A percentile compares a stretch with the other conserved stretches of the same genome.
phyloP scores from a whole-genome alignment of 192 early-diverging fungal species.

The Borealophlyctis nickersoniae region DNA sequence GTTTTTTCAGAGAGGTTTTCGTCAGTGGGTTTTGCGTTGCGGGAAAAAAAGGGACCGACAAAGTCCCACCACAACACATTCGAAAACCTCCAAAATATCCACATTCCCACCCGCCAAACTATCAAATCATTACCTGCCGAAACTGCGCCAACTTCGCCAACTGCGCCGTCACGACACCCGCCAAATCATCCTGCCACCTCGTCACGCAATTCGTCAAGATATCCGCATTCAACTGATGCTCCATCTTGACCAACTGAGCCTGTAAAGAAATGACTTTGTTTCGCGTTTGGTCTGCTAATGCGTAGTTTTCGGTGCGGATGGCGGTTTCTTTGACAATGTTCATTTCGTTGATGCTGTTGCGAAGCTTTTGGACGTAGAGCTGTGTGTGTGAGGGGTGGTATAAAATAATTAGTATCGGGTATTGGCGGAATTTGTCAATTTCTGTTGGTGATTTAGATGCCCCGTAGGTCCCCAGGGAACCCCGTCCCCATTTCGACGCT shows the following conservation, averaged over 20 bases:
- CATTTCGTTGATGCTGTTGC: constrained; percentile 34
- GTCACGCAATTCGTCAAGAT: constrained; percentile 45
- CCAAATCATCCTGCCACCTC: constrained; percentile 41
- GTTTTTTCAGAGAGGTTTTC: too few species aligned
- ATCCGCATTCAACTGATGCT: constrained; percentile 53
- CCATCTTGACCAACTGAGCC: constrained; percentile 44
- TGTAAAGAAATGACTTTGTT: constrained; percentile 41
- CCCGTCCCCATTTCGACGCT: too few species aligned
- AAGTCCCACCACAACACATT: too few species aligned
- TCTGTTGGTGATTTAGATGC: too few species aligned
- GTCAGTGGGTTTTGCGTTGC: too few species aligned
- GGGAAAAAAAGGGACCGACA: too few species aligned
- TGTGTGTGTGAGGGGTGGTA: constrained; percentile 5
- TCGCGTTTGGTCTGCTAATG: constrained; percentile 38
- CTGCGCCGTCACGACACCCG: constrained; percentile 15
- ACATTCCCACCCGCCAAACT: too few species aligned
- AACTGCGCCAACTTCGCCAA: too few species aligned
- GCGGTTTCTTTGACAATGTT: constrained; percentile 41
- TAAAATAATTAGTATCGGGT: background rate
- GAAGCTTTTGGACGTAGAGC: constrained; percentile 45
- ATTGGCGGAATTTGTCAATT: too few species aligned
- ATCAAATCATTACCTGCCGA: too few species aligned
- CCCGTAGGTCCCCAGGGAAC: too few species aligned
- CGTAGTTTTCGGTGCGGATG: constrained; percentile 43
- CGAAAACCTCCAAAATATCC: too few species aligned